phyloP scores from a whole-genome alignment of 2,329 filamentous ascomycete genomes.

The Ophiostoma fasciatum region DNA sequence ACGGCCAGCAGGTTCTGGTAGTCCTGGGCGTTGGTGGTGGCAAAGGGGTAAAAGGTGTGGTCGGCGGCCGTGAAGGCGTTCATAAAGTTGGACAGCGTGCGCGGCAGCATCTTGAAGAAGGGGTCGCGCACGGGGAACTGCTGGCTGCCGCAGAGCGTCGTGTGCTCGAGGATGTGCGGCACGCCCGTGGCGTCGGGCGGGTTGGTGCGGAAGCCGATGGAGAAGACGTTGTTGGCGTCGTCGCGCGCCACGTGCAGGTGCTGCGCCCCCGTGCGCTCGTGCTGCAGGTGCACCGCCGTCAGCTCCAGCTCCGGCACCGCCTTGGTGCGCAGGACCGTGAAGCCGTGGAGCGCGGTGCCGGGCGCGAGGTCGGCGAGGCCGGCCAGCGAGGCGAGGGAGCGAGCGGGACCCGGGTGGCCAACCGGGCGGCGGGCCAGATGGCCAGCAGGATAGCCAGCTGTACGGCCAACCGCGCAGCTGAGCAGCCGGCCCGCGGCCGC shows the following conservation, averaged over 20 bases:
- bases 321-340: conserved; percentile 77
- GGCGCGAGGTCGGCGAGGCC: conserved; percentile 55
- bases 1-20: conserved; percentile 94
- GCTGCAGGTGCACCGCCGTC: conserved; percentile 76
- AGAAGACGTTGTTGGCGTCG: conserved; percentile 98
- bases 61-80: conserved; percentile 95
- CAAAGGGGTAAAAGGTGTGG: conserved; percentile 95
- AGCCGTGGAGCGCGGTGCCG: conserved; percentile 82
- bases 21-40: conserved; percentile 88
- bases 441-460: no score
- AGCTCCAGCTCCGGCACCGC: conserved; percentile 89
- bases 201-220: conserved; percentile 98
- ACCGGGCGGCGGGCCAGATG: no score
- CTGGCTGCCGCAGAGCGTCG: conserved; percentile 85
- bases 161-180: conserved; percentile 95
- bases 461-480: no score
- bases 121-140: conserved; percentile 98
- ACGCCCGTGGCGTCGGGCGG: conserved; percentile 92
- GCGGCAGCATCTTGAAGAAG: conserved; percentile 98
- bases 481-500: conserved; percentile 4
- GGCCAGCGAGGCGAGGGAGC: conserved; percentile 30
- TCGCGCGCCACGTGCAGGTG: conserved; percentile 91
- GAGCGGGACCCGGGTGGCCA: no score
- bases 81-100: conserved; percentile 99
- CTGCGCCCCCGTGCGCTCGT: conserved; percentile 91